Evolutionary conservation across 768 basidiomycete species (phyloP).

Genomic region (Pleurotus djamor): DNA sequence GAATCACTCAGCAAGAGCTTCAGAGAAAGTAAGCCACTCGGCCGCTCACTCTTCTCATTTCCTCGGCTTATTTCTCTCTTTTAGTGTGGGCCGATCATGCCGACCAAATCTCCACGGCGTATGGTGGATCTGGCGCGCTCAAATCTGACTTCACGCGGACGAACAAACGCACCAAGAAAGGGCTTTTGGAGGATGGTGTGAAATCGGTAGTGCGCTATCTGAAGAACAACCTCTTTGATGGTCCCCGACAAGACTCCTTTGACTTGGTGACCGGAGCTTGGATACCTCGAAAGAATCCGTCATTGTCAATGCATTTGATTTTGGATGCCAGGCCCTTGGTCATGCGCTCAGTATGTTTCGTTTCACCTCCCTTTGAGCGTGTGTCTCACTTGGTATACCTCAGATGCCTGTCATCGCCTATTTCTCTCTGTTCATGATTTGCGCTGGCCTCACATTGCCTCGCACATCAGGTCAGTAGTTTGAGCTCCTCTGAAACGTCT

Average conservation of each 20-base stretch:
- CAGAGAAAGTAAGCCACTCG: constrained; percentile 69
- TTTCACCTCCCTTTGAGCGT: not conserved
- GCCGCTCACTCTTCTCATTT: not conserved
- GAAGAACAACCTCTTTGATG: constrained; percentile 97
- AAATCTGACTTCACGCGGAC: constrained; percentile 98
- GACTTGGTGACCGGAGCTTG: constrained; percentile 93
- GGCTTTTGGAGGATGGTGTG: constrained; percentile 79
- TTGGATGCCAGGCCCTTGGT: constrained; percentile 79
- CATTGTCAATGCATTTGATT: constrained; percentile 68
- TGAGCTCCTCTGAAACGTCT: too few relatives aligned
- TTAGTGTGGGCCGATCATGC: constrained; percentile 98
- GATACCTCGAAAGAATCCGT: constrained; percentile 77
- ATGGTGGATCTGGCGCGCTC: constrained; percentile 92
- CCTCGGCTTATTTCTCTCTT: not conserved
- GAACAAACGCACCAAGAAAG: constrained; percentile 81
- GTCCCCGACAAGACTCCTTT: constrained; percentile 89
- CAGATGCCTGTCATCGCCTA: constrained; percentile 84
- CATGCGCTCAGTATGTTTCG: constrained; percentile 70
- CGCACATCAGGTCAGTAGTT: constrained; percentile 73
- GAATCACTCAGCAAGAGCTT: constrained; percentile 78
- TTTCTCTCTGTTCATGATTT: constrained; percentile 86
- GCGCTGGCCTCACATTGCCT: constrained; percentile 83
- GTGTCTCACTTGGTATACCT: not conserved
- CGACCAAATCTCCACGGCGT: constrained; percentile 85
- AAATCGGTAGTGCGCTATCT: constrained; percentile 86